A percentile compares a stretch with the other conserved stretches of the same genome.
Conservation (phyloP, 495 filamentous ascomycete species). For the Annulohypoxylon bovei region DNA sequence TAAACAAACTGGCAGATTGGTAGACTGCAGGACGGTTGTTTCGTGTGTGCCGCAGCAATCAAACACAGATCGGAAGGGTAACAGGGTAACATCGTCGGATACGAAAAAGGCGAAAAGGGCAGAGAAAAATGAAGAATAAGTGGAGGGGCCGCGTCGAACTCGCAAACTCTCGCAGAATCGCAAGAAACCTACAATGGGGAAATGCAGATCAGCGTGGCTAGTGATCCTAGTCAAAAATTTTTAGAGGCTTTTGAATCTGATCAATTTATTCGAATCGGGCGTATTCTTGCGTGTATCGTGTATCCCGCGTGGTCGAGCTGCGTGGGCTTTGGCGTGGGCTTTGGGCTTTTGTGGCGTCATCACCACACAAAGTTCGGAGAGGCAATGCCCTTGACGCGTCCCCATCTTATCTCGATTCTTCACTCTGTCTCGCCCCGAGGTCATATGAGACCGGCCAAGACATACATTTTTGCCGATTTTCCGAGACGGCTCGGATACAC, state of each 20-base stretch:
- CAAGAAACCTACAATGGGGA: conserved; percentile 17
- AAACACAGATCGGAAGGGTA: conserved; percentile 11
- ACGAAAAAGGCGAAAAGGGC: not conserved
- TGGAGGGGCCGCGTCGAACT: conserved; percentile 17
- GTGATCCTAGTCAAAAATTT: not conserved
- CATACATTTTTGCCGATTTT: not conserved
- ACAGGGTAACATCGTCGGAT: not conserved
- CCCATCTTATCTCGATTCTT: conserved; percentile 1
- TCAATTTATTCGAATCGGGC: conserved; percentile 15
- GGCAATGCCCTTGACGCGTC: conserved; percentile 39
- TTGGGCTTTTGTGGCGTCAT: conserved; percentile 32
- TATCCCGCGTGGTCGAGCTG: conserved; percentile 17
- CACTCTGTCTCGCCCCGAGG: not conserved
- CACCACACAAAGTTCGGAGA: conserved; percentile 10
- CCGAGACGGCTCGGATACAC: not conserved
- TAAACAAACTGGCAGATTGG: conserved; percentile 5
- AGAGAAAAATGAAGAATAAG: conserved; percentile 4
- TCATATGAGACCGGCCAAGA: not conserved
- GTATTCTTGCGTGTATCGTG: conserved; percentile 20
- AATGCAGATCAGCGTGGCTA: conserved; percentile 36
- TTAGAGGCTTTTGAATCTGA: conserved; percentile 3
- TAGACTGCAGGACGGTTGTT: conserved; percentile 14
- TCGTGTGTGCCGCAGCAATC: conserved; percentile 34
- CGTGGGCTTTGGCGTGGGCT: conserved; percentile 14
- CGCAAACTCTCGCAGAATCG: not conserved